Conservation (phyloP, 1,139 yeast species). For the Yamadazyma oceani region DNA sequence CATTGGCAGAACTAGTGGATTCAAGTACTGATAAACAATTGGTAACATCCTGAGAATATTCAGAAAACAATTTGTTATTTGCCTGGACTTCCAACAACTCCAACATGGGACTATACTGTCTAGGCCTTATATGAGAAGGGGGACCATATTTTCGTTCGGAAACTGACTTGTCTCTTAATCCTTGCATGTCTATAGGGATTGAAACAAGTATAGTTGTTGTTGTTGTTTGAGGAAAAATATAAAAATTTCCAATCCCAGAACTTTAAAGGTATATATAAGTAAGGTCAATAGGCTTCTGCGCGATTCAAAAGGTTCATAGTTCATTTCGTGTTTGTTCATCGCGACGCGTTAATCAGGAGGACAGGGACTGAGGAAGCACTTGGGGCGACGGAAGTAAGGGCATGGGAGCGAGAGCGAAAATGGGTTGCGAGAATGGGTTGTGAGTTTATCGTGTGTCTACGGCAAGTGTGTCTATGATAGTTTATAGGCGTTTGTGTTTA, state of each 20-base stretch:
- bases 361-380: neutral
- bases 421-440: too few species aligned
- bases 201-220: neutral
- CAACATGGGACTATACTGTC: conserved; percentile 41
- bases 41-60: conserved; percentile 37
- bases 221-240: neutral
- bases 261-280: conserved; percentile 4
- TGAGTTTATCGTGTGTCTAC: too few species aligned
- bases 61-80: conserved; percentile 41
- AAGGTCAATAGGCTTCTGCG: conserved; percentile 3
- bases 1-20: conserved; percentile 41
- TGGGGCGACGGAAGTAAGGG: too few species aligned
- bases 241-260: conserved; percentile 1
- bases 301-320: conserved; percentile 5
- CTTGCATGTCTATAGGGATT: conserved; percentile 4
- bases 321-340: conserved; percentile 9
- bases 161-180: conserved; percentile 4
- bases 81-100: conserved; percentile 50
- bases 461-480: neutral
- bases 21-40: conserved; percentile 34
- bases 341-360: conserved; percentile 11
- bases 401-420: too few species aligned
- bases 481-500: neutral
- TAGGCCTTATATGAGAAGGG: conserved; percentile 37
- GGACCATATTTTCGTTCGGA: conserved; percentile 38